Conservation (phyloP, 2,329 filamentous ascomycete species). For the Mycogone perniciosa region DNA sequence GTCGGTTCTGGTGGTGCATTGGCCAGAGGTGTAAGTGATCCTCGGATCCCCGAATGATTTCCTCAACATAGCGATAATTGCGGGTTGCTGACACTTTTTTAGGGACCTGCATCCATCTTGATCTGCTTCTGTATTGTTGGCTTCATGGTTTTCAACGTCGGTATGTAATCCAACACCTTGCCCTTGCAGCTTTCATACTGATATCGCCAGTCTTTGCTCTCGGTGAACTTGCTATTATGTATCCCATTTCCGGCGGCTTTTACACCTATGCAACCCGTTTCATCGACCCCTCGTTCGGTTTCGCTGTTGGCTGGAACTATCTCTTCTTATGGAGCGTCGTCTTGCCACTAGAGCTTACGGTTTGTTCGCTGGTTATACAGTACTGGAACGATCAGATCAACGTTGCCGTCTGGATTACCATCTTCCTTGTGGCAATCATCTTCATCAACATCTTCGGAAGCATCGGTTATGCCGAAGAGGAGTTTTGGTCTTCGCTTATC, state of each 20-base stretch:
- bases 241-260: conserved; percentile 57
- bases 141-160: conserved; percentile 55
- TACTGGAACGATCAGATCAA: conserved; percentile 45
- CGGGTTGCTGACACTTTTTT: neutral
- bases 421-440: conserved; percentile 45
- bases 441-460: conserved; percentile 51
- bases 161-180: conserved; percentile 15
- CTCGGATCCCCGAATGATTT: conserved; percentile 3
- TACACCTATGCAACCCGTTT: conserved; percentile 56
- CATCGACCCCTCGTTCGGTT: conserved; percentile 55
- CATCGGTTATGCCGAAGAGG: conserved; percentile 47
- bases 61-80: neutral
- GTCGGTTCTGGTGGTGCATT: conserved; percentile 52
- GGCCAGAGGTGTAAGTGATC: conserved; percentile 38
- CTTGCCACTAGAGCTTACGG: conserved; percentile 45
- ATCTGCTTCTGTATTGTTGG: conserved; percentile 51
- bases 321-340: conserved; percentile 46
- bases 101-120: conserved; percentile 37
- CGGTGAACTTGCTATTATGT: conserved; percentile 56
- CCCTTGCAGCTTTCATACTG: neutral
- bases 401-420: conserved; percentile 45
- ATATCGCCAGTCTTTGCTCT: conserved; percentile 44
- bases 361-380: conserved; percentile 43
- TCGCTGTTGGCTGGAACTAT: conserved; percentile 43
- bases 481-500: conserved; percentile 49